phyloP scores from a whole-genome alignment of 2,329 filamentous ascomycete species.

The Aquanectria penicillioides region DNA sequence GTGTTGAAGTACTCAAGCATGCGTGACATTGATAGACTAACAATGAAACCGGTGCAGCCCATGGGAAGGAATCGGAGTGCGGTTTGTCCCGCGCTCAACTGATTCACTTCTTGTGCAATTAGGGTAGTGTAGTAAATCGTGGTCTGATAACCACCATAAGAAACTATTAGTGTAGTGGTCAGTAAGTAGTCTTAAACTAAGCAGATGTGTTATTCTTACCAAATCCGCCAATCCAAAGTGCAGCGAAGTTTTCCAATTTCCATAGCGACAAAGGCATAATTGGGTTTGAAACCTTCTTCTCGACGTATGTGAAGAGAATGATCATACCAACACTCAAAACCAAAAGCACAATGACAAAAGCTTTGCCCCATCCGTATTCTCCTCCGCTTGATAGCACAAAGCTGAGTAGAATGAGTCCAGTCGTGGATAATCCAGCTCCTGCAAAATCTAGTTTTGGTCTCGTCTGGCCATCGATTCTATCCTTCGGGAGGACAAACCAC shows the following conservation, averaged over 20 bases:
- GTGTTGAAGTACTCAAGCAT: slow-evolving; percentile 12
- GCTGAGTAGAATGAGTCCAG: slow-evolving; percentile 53
- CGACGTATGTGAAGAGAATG: slow-evolving; percentile 49
- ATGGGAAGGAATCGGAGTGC: slow-evolving; percentile 16
- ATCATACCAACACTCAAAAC: slow-evolving; percentile 50
- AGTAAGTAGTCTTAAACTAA: not conserved
- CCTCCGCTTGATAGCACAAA: slow-evolving; percentile 57
- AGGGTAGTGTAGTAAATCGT: slow-evolving; percentile 21
- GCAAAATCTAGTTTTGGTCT: slow-evolving; percentile 52
- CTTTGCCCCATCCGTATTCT: slow-evolving; percentile 56
- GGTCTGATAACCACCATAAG: slow-evolving; percentile 17
- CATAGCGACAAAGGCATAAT: slow-evolving; percentile 57
- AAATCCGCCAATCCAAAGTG: slow-evolving; percentile 56
- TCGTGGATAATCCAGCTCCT: slow-evolving; percentile 53
- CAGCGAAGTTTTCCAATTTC: slow-evolving; percentile 57
- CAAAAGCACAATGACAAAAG: slow-evolving; percentile 55
- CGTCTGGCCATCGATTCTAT: slow-evolving; percentile 44
- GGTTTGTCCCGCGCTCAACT: slow-evolving; percentile 18
- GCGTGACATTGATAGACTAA: slow-evolving; percentile 8
- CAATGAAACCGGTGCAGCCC: slow-evolving; percentile 9
- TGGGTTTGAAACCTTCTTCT: slow-evolving; percentile 55
- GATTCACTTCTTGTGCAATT: slow-evolving; percentile 21
- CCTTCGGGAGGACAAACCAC: slow-evolving; percentile 49
- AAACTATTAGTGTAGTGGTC: not conserved
- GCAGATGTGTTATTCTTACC: not conserved